phyloP scores from a whole-genome alignment of 306 rosid genomes.

The Aeschynomene evenia region DNA sequence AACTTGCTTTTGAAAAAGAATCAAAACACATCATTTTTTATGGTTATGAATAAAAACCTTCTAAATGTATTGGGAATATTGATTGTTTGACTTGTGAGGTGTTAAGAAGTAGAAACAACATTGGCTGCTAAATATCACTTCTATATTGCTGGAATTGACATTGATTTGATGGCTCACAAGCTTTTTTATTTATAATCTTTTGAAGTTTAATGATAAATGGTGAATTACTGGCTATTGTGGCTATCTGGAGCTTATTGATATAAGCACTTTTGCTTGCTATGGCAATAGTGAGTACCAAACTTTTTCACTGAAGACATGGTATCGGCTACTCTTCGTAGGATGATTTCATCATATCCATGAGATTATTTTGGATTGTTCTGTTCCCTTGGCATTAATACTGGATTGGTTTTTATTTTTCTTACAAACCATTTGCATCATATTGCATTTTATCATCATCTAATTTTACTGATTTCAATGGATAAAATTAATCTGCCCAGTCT shows the following conservation, averaged over 20 bases:
- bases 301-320: neutral
- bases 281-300: neutral
- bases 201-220: neutral
- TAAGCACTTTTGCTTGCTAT: neutral
- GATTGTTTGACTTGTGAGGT: slow-evolving; percentile 17
- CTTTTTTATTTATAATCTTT: neutral
- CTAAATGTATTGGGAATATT: neutral
- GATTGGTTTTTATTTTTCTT: neutral
- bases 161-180: slow-evolving; percentile 3
- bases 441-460: neutral
- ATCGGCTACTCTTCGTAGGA: neutral
- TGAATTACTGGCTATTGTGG: neutral
- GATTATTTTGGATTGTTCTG: neutral
- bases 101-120: neutral
- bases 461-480: neutral
- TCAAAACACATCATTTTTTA: neutral
- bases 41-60: slow-evolving; percentile 1
- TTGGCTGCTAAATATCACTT: neutral
- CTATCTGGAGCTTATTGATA: neutral
- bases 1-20: too few species aligned
- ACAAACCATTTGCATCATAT: neutral
- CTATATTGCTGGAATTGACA: neutral
- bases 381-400: neutral
- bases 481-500: neutral
- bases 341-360: slow-evolving; percentile 1